Evolutionary conservation across 2,329 filamentous ascomycete genomes (phyloP).

Genomic region (Akanthomyces uredinophilus): DNA sequence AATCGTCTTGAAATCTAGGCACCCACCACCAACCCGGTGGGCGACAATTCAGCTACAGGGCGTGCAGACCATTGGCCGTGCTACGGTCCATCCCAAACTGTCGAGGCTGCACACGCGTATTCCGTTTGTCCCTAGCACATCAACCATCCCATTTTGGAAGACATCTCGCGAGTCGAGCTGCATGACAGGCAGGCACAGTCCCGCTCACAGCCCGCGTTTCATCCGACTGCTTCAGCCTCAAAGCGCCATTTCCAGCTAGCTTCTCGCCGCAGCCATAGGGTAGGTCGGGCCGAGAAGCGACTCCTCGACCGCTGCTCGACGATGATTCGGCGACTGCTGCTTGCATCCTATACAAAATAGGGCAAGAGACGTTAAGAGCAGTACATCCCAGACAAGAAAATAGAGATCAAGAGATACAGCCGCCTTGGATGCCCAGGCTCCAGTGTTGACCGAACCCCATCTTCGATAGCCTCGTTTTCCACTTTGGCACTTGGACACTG

Average conservation of each 20-base stretch:
- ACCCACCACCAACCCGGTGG: no score
- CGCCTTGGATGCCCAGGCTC: background rate
- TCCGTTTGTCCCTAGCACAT: background rate
- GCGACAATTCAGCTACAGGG: no score
- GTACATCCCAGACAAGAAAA: background rate
- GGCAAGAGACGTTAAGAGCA: no score
- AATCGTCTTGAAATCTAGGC: no score
- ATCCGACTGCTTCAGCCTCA: background rate
- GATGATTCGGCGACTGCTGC: background rate
- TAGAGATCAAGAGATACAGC: background rate
- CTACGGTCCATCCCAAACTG: no score
- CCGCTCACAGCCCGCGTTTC: background rate
- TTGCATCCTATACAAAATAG: no score
- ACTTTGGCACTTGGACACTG: background rate
- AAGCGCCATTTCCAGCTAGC: background rate
- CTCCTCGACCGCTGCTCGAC: background rate
- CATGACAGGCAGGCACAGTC: background rate
- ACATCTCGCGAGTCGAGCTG: background rate
- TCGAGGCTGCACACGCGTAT: background rate
- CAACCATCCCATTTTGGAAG: background rate
- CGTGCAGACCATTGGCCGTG: no score
- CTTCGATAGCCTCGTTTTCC: background rate
- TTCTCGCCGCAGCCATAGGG: background rate
- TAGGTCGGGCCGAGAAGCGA: background rate
- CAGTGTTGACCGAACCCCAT: background rate